These are phyloP conservation scores for Ceratobasidium sp. DNA, from an alignment of 1,284 basidiomycete genomes.

Conservation along the genomic window DNA sequence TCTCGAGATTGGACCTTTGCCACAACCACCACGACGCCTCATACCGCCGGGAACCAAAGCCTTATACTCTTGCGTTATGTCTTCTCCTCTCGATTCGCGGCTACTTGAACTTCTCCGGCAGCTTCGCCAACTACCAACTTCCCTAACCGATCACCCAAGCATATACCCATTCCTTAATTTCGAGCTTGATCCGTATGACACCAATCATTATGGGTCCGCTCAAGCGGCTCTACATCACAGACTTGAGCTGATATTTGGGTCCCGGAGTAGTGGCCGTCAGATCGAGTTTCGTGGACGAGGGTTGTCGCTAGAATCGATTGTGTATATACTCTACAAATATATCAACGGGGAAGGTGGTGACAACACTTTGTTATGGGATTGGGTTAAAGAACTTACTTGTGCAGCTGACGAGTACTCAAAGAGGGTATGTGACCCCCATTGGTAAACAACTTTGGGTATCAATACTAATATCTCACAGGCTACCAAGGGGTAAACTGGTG, in stretches of 20 bases:
- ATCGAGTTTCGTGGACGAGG: constrained; percentile 1
- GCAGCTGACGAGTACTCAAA: not conserved
- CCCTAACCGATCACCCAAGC: not conserved
- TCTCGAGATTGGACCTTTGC: not conserved
- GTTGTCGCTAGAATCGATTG: not conserved
- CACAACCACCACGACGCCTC: not conserved
- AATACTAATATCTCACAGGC: no score
- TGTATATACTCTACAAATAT: constrained; percentile 24
- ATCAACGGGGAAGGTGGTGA: not conserved
- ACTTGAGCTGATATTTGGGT: constrained; percentile 1
- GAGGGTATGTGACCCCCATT: no score
- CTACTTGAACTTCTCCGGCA: no score
- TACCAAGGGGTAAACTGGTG: no score
- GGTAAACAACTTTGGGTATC: no score
- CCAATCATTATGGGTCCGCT: not conserved
- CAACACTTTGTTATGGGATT: not conserved
- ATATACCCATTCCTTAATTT: constrained; percentile 14
- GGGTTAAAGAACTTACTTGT: constrained; percentile 6
- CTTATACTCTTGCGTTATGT: not conserved
- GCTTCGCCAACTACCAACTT: not conserved
- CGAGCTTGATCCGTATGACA: not conserved
- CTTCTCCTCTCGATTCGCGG: not conserved
- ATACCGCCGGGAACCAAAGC: not conserved
- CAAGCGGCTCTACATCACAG: not conserved
- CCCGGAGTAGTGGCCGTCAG: not conserved